These are phyloP conservation scores for Pichia paraexigua DNA, from an alignment of 805 yeast genomes.

Conservation along the genomic window DNA sequence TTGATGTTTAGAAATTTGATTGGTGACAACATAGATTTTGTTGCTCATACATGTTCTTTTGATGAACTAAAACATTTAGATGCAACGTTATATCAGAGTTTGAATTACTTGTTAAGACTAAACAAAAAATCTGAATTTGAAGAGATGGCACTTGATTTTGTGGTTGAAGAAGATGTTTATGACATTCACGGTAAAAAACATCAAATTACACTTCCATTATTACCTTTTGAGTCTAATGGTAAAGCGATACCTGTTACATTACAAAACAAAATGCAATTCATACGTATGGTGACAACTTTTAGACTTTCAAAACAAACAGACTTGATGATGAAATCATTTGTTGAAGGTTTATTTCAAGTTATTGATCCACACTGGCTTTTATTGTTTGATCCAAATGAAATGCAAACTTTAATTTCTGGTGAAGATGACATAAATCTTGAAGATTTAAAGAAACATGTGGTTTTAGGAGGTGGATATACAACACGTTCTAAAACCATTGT, in stretches of 20 bases:
- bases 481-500: constrained; percentile 50
- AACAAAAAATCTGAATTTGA: constrained; percentile 43
- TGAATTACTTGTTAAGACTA: constrained; percentile 55
- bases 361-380: constrained; percentile 69
- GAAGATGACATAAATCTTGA: constrained; percentile 57
- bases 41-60: constrained; percentile 46
- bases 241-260: constrained; percentile 39
- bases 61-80: constrained; percentile 76
- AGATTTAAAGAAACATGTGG: constrained; percentile 59
- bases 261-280: constrained; percentile 60
- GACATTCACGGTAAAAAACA: constrained; percentile 13
- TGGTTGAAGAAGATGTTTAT: constrained; percentile 44
- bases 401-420: constrained; percentile 80
- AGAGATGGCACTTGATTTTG: constrained; percentile 57
- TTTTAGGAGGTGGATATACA: constrained; percentile 51
- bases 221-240: constrained; percentile 19
- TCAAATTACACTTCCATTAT: constrained; percentile 44
- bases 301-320: constrained; percentile 58
- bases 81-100: constrained; percentile 50
- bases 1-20: constrained; percentile 17
- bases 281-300: constrained; percentile 70
- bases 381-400: constrained; percentile 77
- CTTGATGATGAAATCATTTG: constrained; percentile 53
- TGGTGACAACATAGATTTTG: constrained; percentile 13
- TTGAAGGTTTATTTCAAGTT: constrained; percentile 63